Evolutionary conservation across 768 basidiomycete genomes (phyloP).

Genomic region (Plicaturopsis crispa): DNA sequence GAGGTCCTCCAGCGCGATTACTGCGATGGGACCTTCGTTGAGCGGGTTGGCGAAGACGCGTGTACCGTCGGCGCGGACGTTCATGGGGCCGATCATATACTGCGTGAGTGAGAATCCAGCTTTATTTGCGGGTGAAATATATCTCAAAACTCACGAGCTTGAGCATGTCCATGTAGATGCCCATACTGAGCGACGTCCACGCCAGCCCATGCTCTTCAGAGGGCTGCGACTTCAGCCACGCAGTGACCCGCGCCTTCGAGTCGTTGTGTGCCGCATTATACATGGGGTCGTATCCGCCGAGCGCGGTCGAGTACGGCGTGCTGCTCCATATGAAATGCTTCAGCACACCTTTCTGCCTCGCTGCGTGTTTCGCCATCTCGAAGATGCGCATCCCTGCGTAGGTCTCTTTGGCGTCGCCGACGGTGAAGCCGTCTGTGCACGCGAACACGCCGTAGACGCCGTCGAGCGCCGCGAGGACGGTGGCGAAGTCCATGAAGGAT

Average conservation of each 20-base stretch:
- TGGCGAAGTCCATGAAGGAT: constrained; percentile 9
- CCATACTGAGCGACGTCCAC: constrained; percentile 8
- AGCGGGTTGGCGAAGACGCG: constrained; percentile 20
- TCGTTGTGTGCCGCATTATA: too few relatives aligned
- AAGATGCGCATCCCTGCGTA: constrained; percentile 11
- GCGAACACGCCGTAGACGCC: constrained; percentile 11
- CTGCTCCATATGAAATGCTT: constrained; percentile 15
- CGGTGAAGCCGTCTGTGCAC: constrained; percentile 10
- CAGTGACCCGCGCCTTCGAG: too few relatives aligned
- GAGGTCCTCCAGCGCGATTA: constrained; percentile 22
- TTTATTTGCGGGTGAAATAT: too few relatives aligned
- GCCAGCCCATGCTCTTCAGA: too few relatives aligned
- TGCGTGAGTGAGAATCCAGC: too few relatives aligned
- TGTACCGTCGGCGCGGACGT: constrained; percentile 18
- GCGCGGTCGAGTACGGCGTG: too few relatives aligned
- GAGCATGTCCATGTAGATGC: constrained; percentile 12
- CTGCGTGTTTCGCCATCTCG: constrained; percentile 9
- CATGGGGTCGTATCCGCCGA: too few relatives aligned
- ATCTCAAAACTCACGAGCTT: constrained; percentile 5
- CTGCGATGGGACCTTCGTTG: constrained; percentile 16
- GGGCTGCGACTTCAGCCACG: too few relatives aligned
- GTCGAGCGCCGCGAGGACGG: constrained; percentile 3
- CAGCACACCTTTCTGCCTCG: too few relatives aligned
- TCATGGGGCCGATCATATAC: constrained; percentile 14
- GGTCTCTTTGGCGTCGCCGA: constrained; percentile 10